Evolutionary conservation across 2,329 filamentous ascomycete genomes (phyloP).

Genomic region (Uncinocarpus reesii): DNA sequence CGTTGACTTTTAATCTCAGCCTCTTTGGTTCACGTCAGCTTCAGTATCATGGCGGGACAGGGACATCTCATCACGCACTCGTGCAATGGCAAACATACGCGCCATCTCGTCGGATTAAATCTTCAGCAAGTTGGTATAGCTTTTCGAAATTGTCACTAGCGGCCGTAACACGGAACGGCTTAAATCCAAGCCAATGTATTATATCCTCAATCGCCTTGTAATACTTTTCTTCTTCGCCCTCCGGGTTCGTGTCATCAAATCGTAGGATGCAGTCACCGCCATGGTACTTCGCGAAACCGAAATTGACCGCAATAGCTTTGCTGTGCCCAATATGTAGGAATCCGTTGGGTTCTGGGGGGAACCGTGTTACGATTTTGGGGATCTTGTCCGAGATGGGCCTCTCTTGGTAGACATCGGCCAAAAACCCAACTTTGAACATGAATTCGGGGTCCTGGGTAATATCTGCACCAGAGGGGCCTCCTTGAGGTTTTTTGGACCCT

Average conservation of each 20-base stretch:
- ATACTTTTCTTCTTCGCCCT: conserved; percentile 82
- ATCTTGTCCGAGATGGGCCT: conserved; percentile 36
- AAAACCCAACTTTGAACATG: conserved; percentile 74
- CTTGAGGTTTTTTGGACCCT: conserved; percentile 4
- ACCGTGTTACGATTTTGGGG: conserved; percentile 51
- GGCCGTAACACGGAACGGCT: conserved; percentile 68
- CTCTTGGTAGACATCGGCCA: conserved; percentile 61
- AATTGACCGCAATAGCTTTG: conserved; percentile 93
- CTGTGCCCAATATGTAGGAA: conserved; percentile 88
- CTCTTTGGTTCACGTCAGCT: conserved; percentile 35
- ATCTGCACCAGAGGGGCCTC: conserved; percentile 4
- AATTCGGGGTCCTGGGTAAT: conserved; percentile 42
- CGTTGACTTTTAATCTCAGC: conserved; percentile 77
- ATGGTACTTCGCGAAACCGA: conserved; percentile 80
- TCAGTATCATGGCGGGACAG: background rate
- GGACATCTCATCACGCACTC: conserved; percentile 28
- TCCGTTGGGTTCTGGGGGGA: conserved; percentile 83
- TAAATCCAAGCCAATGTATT: conserved; percentile 71
- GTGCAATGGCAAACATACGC: conserved; percentile 81
- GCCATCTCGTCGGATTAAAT: conserved; percentile 60
- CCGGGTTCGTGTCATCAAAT: conserved; percentile 93
- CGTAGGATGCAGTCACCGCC: conserved; percentile 66
- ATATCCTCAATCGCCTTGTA: conserved; percentile 84
- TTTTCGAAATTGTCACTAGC: conserved; percentile 83
- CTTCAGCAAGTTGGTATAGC: conserved; percentile 79